Conservation (phyloP, 139 green algal genomes). For the Coelastrella sp. region DNA sequence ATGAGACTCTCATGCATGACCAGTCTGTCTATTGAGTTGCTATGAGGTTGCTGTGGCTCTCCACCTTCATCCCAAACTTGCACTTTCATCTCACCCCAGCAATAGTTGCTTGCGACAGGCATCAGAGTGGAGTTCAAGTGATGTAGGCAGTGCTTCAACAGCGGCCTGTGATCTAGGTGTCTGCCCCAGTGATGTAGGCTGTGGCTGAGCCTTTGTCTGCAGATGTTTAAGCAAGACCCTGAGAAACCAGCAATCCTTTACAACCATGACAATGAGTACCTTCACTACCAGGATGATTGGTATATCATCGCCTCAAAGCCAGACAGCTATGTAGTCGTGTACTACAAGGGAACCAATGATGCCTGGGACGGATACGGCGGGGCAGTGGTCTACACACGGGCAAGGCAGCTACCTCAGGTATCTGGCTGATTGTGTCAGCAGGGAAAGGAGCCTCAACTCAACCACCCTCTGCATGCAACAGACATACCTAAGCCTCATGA, state of each 20-base stretch:
- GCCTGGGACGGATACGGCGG: constrained; percentile 92
- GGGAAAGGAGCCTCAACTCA: not conserved
- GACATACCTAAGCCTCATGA: too few species aligned
- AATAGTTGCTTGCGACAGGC: too few species aligned
- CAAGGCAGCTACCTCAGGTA: constrained; percentile 59
- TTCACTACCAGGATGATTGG: constrained; percentile 93
- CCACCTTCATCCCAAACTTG: too few species aligned
- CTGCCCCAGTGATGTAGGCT: too few species aligned
- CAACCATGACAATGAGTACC: constrained; percentile 86
- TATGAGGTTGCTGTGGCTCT: too few species aligned
- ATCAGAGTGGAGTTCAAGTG: too few species aligned
- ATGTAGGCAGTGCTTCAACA: too few species aligned
- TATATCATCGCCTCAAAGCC: constrained; percentile 84
- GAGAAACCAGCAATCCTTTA: constrained; percentile 66
- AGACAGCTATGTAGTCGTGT: constrained; percentile 78
- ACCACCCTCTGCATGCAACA: not conserved
- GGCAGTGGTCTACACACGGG: constrained; percentile 73
- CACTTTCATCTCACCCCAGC: too few species aligned
- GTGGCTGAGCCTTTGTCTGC: not conserved
- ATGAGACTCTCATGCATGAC: too few species aligned
- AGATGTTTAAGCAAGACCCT: constrained; percentile 54
- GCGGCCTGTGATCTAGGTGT: too few species aligned
- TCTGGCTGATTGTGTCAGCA: not conserved
- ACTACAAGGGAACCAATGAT: constrained; percentile 92
- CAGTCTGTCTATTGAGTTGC: too few species aligned